Evolutionary conservation across 2,329 filamentous ascomycete species (phyloP), one percentile per base, ranked within the genome.

Genomic region (Fusarium sp.): DNA sequence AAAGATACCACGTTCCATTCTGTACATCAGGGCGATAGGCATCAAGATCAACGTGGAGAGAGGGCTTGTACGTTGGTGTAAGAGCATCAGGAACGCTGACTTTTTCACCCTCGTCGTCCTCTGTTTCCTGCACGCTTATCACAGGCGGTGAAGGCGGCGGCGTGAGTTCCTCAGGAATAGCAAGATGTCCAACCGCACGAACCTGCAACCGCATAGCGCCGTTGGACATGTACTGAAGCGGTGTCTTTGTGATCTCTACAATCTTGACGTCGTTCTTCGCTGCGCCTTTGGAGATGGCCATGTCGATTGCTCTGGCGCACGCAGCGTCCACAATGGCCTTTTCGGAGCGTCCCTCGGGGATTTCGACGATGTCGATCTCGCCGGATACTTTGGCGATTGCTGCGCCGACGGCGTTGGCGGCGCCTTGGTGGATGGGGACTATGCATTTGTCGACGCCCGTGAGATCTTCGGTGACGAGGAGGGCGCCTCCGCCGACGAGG

Each of bases 351-450:
- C 80, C 81, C 27, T 83, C 81, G 20, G 84, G 72, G 14, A 86
- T 83, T 66, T 86, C 82, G n/a, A 89, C 84, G 3, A 85, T 79
- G 61, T 90, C 87, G 4, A 89, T 80, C 14, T 85, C 84, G 1
- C 86, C 87, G 5, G 84, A 84, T 1, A 89, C 84, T 58, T 87
- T 87, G 5, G 86, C 86, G 36, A 89, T 88, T 0, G 89, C 89
- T 2, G 89, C 88, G 10, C 89, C 89, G 5, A 91, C 86, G 0
- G 89, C 88, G 76, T 90, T 91, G 7, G 88, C 88, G 1, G 86
- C 87, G 62, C 86, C 87, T 35, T 87, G 82, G 54, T 85, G 86
- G 4, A 84, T 82, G 2, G 88, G 88, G 8, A 83, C 80, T 12
- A 87, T 85, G 62, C 86, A 84, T 67, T 86, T 81, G 11, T 83